These are phyloP conservation scores for Myrmaecium sp. DNA, from an alignment of 2,329 filamentous ascomycete genomes.

Conservation along the genomic window DNA sequence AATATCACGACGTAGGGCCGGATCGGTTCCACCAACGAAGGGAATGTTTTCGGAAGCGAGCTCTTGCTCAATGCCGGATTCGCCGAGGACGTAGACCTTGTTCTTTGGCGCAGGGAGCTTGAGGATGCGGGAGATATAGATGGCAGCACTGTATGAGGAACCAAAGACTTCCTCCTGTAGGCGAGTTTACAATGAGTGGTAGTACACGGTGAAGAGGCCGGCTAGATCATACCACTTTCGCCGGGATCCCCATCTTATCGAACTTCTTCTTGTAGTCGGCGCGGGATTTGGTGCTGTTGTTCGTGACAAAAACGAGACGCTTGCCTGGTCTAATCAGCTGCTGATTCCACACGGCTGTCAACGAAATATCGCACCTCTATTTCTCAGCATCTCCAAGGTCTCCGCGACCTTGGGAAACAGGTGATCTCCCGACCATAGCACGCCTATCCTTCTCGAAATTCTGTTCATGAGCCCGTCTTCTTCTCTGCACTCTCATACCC, in stretches of 20 bases:
- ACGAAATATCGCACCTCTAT: slow-evolving; percentile 41
- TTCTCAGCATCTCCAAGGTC: slow-evolving; percentile 67
- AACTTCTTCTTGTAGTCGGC: slow-evolving; percentile 88
- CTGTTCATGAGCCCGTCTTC: no score
- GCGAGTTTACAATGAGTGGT: background rate
- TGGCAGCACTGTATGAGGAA: slow-evolving; percentile 82
- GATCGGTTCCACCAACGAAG: slow-evolving; percentile 77
- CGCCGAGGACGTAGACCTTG: slow-evolving; percentile 89
- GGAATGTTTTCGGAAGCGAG: slow-evolving; percentile 61
- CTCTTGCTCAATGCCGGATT: slow-evolving; percentile 81
- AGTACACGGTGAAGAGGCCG: background rate
- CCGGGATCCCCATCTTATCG: slow-evolving; percentile 60
- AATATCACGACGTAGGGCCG: slow-evolving; percentile 58
- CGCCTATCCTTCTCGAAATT: slow-evolving; percentile 43
- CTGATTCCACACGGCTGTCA: slow-evolving; percentile 1
- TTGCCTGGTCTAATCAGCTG: slow-evolving; percentile 44
- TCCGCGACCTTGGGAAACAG: slow-evolving; percentile 73
- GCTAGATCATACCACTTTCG: slow-evolving; percentile 36
- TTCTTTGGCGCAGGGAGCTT: slow-evolving; percentile 60
- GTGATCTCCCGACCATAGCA: slow-evolving; percentile 90
- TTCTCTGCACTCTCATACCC: no score
- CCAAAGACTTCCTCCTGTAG: slow-evolving; percentile 78
- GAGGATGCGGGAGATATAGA: slow-evolving; percentile 92
- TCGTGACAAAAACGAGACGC: slow-evolving; percentile 87
- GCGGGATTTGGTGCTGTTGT: slow-evolving; percentile 96